Conservation (phyloP, 2,329 filamentous ascomycete genomes). For the Acephala macrosclerotiorum region DNA sequence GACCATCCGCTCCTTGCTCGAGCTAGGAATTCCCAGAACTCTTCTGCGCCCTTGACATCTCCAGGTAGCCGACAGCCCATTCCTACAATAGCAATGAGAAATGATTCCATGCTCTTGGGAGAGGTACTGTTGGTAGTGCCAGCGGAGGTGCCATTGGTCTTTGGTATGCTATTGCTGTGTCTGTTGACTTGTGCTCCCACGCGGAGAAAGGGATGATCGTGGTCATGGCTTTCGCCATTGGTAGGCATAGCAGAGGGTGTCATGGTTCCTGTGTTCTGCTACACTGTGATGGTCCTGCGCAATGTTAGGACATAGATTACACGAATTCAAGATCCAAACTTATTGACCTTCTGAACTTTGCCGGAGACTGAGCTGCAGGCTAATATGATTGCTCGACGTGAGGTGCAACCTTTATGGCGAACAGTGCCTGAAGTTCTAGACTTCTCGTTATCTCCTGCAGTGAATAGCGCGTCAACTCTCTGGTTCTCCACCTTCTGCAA, state of each 20-base stretch:
- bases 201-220: neutral
- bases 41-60: constrained; percentile 45
- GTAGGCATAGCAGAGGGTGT: constrained; percentile 24
- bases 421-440: neutral
- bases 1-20: constrained; percentile 48
- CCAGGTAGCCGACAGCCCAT: constrained; percentile 49
- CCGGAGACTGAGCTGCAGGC: neutral
- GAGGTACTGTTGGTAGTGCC: neutral
- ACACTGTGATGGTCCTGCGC: constrained; percentile 1
- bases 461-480: neutral
- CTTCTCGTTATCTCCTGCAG: neutral
- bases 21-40: constrained; percentile 49
- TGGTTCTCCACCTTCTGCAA: neutral
- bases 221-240: constrained; percentile 13
- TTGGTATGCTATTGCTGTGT: constrained; percentile 4
- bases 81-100: constrained; percentile 47
- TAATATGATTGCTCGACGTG: neutral
- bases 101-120: neutral
- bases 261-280: constrained; percentile 18
- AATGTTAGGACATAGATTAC: neutral
- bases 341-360: neutral
- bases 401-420: neutral
- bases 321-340: neutral
- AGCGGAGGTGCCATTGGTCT: neutral
- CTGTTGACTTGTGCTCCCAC: neutral